These are phyloP conservation scores for Diaporthe humulicola DNA, from an alignment of 2,329 filamentous ascomycete genomes.

Conservation along the genomic window DNA sequence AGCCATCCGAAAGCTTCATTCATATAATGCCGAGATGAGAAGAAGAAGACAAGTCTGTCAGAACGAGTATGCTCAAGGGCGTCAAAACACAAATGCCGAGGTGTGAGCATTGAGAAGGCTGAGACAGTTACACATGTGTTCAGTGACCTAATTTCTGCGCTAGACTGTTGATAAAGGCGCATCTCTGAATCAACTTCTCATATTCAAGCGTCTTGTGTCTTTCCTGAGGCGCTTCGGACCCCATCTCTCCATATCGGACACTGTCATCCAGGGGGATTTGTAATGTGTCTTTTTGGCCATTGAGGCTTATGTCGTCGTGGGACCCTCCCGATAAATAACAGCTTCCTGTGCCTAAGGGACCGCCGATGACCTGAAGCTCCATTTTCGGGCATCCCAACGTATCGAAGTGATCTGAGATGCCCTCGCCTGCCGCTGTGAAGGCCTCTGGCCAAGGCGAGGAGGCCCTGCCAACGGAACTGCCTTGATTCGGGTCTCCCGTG, in stretches of 20 bases:
- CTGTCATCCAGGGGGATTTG: conserved; percentile 37
- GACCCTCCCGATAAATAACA: neutral
- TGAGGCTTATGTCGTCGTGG: neutral
- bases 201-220: conserved; percentile 39
- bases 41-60: no score
- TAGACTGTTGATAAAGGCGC: conserved; percentile 43
- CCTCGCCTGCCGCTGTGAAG: conserved; percentile 32
- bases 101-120: no score
- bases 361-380: conserved; percentile 43
- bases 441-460: conserved; percentile 43
- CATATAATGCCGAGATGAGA: no score
- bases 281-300: neutral
- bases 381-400: conserved; percentile 1
- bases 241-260: conserved; percentile 42
- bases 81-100: no score
- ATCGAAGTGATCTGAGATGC: neutral
- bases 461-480: neutral
- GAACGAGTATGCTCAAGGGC: no score
- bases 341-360: conserved; percentile 42
- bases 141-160: conserved; percentile 43
- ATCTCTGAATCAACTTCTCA: conserved; percentile 43
- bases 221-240: neutral
- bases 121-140: neutral
- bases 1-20: no score
- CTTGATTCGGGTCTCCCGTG: conserved; percentile 40